Conservation (phyloP, 257 asterid species). For the Jacaranda mimosifolia region DNA sequence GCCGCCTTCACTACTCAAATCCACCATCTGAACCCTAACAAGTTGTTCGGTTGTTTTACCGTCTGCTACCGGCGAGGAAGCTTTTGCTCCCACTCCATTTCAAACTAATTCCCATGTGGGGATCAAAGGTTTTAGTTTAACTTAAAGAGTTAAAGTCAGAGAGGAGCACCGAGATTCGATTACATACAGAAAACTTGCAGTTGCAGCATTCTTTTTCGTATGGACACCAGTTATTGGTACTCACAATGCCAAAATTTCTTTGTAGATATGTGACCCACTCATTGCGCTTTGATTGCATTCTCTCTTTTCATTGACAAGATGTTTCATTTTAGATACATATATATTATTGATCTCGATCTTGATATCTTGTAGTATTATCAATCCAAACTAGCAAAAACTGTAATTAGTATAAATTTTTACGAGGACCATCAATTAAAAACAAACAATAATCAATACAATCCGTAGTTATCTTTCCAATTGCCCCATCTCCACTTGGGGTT, state of each 20-base stretch:
- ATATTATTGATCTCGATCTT: too few relatives aligned
- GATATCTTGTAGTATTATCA: background rate
- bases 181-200: too few relatives aligned
- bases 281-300: background rate
- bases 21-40: conserved; percentile 57
- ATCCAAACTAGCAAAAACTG: background rate
- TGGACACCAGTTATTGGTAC: conserved; percentile 20
- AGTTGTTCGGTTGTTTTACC: conserved; percentile 48
- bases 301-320: conserved; percentile 3
- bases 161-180: too few relatives aligned
- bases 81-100: conserved; percentile 40
- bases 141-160: too few relatives aligned
- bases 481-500: too few relatives aligned
- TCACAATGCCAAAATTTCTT: background rate
- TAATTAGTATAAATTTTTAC: background rate
- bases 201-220: too few relatives aligned
- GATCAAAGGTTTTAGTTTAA: background rate
- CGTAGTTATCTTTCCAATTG: too few relatives aligned
- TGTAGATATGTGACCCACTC: conserved; percentile 9
- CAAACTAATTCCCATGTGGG: background rate
- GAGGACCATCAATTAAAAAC: too few relatives aligned
- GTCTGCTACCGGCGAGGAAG: conserved; percentile 55
- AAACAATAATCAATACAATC: too few relatives aligned
- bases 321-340: background rate
- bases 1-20: conserved; percentile 51